phyloP scores from a whole-genome alignment of 208 protist species.

The Trypanosoma avium region DNA sequence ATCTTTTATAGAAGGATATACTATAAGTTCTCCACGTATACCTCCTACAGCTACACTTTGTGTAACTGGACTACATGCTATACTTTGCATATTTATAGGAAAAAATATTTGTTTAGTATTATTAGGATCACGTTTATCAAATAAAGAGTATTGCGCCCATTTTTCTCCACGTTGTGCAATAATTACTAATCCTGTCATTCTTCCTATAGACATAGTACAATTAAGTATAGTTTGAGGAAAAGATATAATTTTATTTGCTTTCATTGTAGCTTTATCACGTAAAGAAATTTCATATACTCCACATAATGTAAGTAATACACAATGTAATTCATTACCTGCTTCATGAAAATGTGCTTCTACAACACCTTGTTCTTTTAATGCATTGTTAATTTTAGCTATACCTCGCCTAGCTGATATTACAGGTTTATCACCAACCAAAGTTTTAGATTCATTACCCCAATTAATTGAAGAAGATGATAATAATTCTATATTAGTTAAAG shows the following conservation, averaged over 20 bases:
- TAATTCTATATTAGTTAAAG: slow-evolving; percentile 41
- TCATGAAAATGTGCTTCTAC: slow-evolving; percentile 30
- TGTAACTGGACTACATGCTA: slow-evolving; percentile 55
- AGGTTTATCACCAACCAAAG: slow-evolving; percentile 18
- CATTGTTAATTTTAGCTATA: background rate
- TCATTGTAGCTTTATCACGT: slow-evolving; percentile 8
- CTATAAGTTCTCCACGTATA: slow-evolving; percentile 66
- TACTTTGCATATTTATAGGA: slow-evolving; percentile 45
- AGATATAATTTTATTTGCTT: slow-evolving; percentile 35
- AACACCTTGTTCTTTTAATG: slow-evolving; percentile 7
- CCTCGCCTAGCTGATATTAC: slow-evolving; percentile 8
- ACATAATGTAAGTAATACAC: slow-evolving; percentile 52
- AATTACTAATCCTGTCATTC: slow-evolving; percentile 57
- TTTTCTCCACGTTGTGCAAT: slow-evolving; percentile 48
- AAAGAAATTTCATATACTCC: slow-evolving; percentile 58
- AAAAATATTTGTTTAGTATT: slow-evolving; percentile 23
- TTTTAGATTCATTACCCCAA: background rate
- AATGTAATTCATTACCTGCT: slow-evolving; percentile 46
- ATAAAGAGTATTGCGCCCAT: slow-evolving; percentile 50
- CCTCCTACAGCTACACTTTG: slow-evolving; percentile 68
- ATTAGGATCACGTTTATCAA: slow-evolving; percentile 9
- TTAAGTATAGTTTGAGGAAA: slow-evolving; percentile 29
- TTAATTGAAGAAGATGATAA: slow-evolving; percentile 38
- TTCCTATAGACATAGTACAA: slow-evolving; percentile 48
- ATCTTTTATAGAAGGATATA: slow-evolving; percentile 56